Base-by-base conservation (phyloP, 148 eudicot species). In the Diospyros lotus region DNA sequence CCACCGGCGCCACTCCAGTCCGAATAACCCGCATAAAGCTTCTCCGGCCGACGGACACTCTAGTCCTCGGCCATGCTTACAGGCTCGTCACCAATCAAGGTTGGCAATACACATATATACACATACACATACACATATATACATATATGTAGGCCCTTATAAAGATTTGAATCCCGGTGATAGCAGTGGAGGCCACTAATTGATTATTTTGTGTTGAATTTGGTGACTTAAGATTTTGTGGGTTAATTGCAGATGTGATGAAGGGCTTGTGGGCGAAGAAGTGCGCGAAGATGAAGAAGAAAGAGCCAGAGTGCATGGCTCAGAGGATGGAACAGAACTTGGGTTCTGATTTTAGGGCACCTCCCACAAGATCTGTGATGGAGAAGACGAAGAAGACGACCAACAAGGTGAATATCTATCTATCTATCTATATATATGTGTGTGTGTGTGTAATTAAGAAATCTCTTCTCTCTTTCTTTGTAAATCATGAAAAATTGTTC, bases 41-140 rank as follows among this genome's bases (percentile, higher is more conserved):
- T 69, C 97, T 94, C 38, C 82, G 91, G 60, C 92, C 97, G 3
- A 85, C 91, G 4, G 98, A 92, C 64, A 88, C 85, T 53, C 84
- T 94, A 64, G 77, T 82, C 15, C 84, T 94, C 45, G 98, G 98
- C 53, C 97, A 94, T 86, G 97, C 84, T 76, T 94, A 94, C 17
- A 89, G 98, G 74, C 97, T 94, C 77, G 84, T 94, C 82, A 85
- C 88, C 68, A 77, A 88, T 40, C 86, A 94, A 92, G 98, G 98
- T 94, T 71, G 60, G 81, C 78, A 5, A 15, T 0, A 5, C 61
- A 48, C 60, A 5, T 42, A 10, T 9, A 3, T 0, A 14, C 9
- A 8, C 9, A 10, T 68, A 7, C 28, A 28, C 28, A 28, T 28
- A 28, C 28, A 28, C n/a, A n/a, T n/a, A 10, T 9, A 3, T 1